Conservation (phyloP, 2,329 filamentous ascomycete genomes). For the Aspergillus quadricinctus region DNA sequence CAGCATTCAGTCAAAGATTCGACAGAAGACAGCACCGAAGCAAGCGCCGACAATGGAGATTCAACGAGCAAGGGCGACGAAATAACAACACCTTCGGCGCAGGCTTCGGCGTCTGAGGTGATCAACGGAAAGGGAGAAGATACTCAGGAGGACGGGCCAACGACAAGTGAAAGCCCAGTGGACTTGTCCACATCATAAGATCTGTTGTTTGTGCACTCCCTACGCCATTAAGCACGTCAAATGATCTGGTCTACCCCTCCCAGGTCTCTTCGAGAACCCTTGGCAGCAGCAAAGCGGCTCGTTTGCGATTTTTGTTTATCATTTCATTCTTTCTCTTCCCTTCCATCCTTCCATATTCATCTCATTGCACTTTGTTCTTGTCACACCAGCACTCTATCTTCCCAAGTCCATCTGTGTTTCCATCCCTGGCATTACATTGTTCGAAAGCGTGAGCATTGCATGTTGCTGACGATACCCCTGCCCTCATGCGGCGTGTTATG, state of each 20-base stretch:
- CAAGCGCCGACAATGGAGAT: constrained; percentile 4
- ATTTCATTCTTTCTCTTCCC: not conserved
- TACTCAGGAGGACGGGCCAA: not conserved
- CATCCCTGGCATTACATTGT: not conserved
- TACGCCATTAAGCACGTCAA: not conserved
- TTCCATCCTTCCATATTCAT: not conserved
- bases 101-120: not conserved
- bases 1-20: constrained; percentile 6
- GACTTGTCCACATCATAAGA: not conserved
- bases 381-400: not conserved
- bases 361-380: not conserved
- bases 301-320: not conserved
- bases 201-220: not conserved
- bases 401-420: not conserved
- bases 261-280: not conserved
- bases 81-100: constrained; percentile 7
- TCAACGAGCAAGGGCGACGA: constrained; percentile 3
- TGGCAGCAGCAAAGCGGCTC: not conserved
- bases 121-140: not conserved
- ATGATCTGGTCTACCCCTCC: not conserved
- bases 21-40: constrained; percentile 6
- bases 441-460: constrained; percentile 6
- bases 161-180: not conserved
- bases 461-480: constrained; percentile 21
- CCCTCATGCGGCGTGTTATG: constrained; percentile 20